Conservation (phyloP, 768 basidiomycete genomes). For the Tricholoma flavovirens region DNA sequence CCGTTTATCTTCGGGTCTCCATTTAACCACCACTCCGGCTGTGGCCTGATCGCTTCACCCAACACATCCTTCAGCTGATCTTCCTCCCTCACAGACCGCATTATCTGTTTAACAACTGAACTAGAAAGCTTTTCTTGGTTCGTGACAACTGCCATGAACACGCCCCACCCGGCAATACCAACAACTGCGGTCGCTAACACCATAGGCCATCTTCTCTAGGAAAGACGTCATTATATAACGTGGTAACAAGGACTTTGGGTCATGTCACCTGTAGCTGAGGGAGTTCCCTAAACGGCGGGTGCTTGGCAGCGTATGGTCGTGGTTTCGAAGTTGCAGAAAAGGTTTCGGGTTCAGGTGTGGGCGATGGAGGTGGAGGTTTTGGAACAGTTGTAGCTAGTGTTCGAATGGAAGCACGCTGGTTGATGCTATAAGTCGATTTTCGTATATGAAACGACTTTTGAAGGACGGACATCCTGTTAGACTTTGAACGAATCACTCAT, state of each 20-base stretch:
- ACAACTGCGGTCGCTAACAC: conserved; percentile 41
- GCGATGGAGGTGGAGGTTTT: conserved; percentile 14
- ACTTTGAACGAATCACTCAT: background rate
- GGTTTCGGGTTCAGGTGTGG: conserved; percentile 16
- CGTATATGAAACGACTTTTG: background rate
- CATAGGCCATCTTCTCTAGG: conserved; percentile 53
- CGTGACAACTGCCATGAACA: conserved; percentile 62
- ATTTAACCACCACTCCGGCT: conserved; percentile 70
- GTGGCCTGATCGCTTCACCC: conserved; percentile 60
- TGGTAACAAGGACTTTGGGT: background rate
- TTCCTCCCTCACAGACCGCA: conserved; percentile 53
- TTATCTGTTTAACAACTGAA: conserved; percentile 64
- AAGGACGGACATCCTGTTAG: background rate
- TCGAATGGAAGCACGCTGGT: background rate
- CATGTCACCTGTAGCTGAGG: conserved; percentile 28
- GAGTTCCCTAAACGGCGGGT: conserved; percentile 26
- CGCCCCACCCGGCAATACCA: conserved; percentile 60
- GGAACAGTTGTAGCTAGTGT: background rate
- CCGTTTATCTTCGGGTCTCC: conserved; percentile 70
- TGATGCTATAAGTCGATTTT: background rate
- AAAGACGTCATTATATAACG: background rate
- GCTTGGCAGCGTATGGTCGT: conserved; percentile 32
- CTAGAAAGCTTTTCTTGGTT: conserved; percentile 77
- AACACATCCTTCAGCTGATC: conserved; percentile 44
- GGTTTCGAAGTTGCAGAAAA: conserved; percentile 30